Evolutionary conservation across 2,329 filamentous ascomycete species (phyloP), one percentile per base, ranked within the genome.

Genomic region (Verruconis gallopava): DNA sequence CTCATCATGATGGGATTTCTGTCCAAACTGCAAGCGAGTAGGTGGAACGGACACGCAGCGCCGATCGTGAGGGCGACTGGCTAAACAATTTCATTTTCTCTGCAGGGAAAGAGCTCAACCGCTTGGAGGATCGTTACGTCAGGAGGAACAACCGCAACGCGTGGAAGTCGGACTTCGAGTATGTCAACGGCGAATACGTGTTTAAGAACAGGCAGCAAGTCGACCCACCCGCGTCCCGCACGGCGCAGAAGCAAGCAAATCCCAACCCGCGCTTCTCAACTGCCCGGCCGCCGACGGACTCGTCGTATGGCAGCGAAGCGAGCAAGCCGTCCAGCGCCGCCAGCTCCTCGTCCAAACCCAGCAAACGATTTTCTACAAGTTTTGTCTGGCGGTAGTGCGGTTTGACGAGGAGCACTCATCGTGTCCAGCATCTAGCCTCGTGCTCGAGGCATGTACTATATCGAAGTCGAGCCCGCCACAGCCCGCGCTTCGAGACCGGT

Each of bases 151-250:
- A 89, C 53, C 85, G 89, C 60, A 88, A 79, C 42, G 91, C 84
- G 46, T 94, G 93, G 61, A 78, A 82, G 56, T 86, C 83, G 56
- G 86, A 85, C 55, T 89, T 86, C 21, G 74, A 84, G 59, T 96
- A 96, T 63, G 82, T 95, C 49, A 85, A 96, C 59, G 91, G 88
- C 63, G 89, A 95, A 68, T 95, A 95, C 67, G 71, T 94, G 60
- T 93, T 86, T 71, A 60, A 22, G n/a, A 17, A 21, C 19, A 36
- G 33, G 17, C 17, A 40, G 14, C 17, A 37, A 28, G 18, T 41
- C 39, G 57, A 44, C 47, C 58, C 54, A 62, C 59, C 54, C 60
- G 55, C 46, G 60, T 58, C 53, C 61, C 59, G 21, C 60, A 57
- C 41, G 56, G 57, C 28, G 57, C 57, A 48, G 53, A 58, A 49